Base-by-base conservation (phyloP, 2,329 filamentous ascomycete species). In the Fusarium coicis region DNA sequence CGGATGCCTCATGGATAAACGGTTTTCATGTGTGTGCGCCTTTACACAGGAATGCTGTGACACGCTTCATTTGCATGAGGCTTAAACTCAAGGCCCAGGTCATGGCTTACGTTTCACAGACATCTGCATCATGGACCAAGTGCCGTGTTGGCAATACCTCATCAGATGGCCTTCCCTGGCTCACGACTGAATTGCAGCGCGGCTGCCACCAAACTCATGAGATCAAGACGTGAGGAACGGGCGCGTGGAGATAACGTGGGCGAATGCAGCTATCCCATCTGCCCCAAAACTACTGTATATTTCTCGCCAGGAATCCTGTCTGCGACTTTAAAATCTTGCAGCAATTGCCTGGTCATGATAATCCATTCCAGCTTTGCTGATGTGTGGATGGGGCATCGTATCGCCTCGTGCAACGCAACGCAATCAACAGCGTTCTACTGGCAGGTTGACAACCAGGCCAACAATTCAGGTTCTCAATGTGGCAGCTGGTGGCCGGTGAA, bases 1-100 rank as follows among this genome's bases (percentile, higher is more conserved):
- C 42, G 56, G 63, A 53, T 50, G 36, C 42, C 42, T 16, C 26
- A 67, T 56, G 10, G 46, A 52, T 30, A 60, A 73, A 71, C 66
- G 53, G 61, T 60, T 65, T 69, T 65, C 56, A 36, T 30, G 40
- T 43, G 28, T 57, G 46, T 47, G 40, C 26, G 26, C 30, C 42
- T 21, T 47, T 40, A 32, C 39, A 53, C 58, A 54, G 53, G 26
- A 71, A 73, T 66, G 70, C 39, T 67, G 66, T 70, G 52, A 62
- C 42, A 68, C 62, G 49, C 65, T 47, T 50, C 47, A 47, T 69
- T 54, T 56, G 57, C 52, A 71, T 47, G 55, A 54, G 59, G 65
- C 65, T 73, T 68, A 52, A 70, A 62, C 59, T 70, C 34, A 46
- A 57, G 59, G 30, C 43, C 44, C 36, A 73, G 52, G 59, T 55